Conservation (phyloP, 2,329 filamentous ascomycete species). For the Lecanosticta acicola region DNA sequence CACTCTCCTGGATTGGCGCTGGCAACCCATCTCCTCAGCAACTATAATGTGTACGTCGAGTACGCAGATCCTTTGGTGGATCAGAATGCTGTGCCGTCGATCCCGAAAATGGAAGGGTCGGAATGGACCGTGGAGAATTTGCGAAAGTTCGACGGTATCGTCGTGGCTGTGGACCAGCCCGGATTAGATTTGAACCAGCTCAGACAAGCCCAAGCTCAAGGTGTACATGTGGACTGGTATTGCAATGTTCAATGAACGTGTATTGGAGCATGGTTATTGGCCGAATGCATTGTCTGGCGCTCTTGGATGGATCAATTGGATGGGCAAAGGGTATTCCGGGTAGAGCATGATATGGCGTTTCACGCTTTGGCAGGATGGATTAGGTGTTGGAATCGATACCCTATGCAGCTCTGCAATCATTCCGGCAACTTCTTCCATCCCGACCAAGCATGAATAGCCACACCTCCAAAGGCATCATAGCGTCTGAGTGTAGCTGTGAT, state of each 20-base stretch:
- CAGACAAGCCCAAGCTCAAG: neutral
- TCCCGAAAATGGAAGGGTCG: conserved; percentile 1
- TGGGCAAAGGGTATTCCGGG: no score
- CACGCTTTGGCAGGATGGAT: neutral
- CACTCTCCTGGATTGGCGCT: conserved; percentile 8
- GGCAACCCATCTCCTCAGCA: conserved; percentile 5
- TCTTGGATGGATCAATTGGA: neutral
- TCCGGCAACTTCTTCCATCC: neutral
- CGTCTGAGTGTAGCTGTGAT: neutral
- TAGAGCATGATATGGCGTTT: no score
- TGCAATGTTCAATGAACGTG: conserved; percentile 1
- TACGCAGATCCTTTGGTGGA: conserved; percentile 9
- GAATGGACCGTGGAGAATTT: conserved; percentile 1
- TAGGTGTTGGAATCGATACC: neutral
- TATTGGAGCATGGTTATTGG: neutral
- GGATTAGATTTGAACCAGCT: conserved; percentile 2
- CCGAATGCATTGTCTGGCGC: neutral
- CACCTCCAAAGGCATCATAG: neutral
- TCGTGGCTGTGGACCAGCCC: conserved; percentile 5
- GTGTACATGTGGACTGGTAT: conserved; percentile 3
- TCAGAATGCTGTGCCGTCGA: neutral
- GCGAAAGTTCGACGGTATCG: conserved; percentile 3
- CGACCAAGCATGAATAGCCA: conserved; percentile 1
- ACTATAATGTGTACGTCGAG: conserved; percentile 6
- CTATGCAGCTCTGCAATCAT: neutral